Percentiles rank a stretch among this genome's conserved stretches.
phyloP scores from a whole-genome alignment of 2,329 filamentous ascomycete genomes.

The Claviceps purpurea region DNA sequence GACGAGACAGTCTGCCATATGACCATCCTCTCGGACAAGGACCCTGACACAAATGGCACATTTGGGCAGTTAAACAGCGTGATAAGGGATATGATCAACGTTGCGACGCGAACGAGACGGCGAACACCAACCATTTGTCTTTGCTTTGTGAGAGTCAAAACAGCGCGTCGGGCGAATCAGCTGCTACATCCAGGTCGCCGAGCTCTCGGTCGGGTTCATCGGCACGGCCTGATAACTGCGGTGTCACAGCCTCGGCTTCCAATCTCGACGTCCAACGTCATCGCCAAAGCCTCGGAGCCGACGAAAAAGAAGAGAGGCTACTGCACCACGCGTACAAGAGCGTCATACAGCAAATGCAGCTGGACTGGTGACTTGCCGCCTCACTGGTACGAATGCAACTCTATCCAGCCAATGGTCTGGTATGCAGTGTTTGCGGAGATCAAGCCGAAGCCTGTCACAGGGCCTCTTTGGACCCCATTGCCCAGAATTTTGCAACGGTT shows the following conservation, averaged over 20 bases:
- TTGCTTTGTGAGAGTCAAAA: neutral
- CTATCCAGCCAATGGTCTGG: conserved; percentile 9
- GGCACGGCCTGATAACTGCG: neutral
- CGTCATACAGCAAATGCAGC: neutral
- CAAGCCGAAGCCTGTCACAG: neutral
- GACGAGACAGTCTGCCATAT: neutral
- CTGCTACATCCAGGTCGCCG: neutral
- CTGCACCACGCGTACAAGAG: conserved; percentile 3
- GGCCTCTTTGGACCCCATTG: neutral
- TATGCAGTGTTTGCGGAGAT: neutral
- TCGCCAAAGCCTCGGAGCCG: neutral
- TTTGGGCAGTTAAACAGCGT: neutral
- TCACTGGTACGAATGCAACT: conserved; percentile 10
- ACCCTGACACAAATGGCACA: neutral
- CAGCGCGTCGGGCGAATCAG: neutral
- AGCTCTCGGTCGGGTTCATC: neutral
- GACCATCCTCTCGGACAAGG: neutral
- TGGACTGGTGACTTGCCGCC: conserved; percentile 7
- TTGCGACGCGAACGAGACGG: neutral
- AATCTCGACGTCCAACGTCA: neutral
- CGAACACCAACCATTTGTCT: neutral
- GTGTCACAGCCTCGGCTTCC: neutral
- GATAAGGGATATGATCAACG: neutral
- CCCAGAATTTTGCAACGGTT: neutral
- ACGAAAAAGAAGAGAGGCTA: neutral